These are phyloP conservation scores for Mortierella polycephala DNA, from an alignment of 371 early-diverging fungal genomes.

Conservation along the genomic window DNA sequence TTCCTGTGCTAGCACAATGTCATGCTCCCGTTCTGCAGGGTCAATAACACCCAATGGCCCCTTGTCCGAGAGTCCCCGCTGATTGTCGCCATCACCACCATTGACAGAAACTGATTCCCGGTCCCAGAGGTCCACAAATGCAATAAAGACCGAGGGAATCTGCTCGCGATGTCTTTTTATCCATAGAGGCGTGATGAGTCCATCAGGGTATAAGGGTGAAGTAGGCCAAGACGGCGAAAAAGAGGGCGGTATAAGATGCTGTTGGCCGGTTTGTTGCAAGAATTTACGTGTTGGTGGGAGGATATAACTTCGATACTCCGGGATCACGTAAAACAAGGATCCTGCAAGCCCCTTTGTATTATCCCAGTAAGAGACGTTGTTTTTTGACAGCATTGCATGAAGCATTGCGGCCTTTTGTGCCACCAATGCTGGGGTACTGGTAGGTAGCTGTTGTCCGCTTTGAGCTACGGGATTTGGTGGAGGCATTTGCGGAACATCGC, in stretches of 20 bases:
- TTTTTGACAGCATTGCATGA: slow-evolving; percentile 53
- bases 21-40: slow-evolving; percentile 70
- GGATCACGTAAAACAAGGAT: slow-evolving; percentile 55
- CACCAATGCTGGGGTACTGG: slow-evolving; percentile 18
- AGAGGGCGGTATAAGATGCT: slow-evolving; percentile 59
- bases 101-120: slow-evolving; percentile 38
- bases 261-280: slow-evolving; percentile 45
- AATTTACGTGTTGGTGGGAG: slow-evolving; percentile 52
- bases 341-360: slow-evolving; percentile 52
- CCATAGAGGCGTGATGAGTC: slow-evolving; percentile 81
- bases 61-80: slow-evolving; percentile 54
- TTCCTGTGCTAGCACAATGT: slow-evolving; percentile 67
- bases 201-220: slow-evolving; percentile 86
- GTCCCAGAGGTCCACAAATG: slow-evolving; percentile 76
- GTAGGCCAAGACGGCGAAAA: slow-evolving; percentile 76
- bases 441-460: not conserved
- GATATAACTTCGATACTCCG: slow-evolving; percentile 54
- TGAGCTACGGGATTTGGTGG: slow-evolving; percentile 30
- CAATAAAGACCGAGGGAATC: slow-evolving; percentile 74
- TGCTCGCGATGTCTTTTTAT: slow-evolving; percentile 69
- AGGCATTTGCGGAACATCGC: slow-evolving; percentile 29
- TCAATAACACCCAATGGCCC: slow-evolving; percentile 71
- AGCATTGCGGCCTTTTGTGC: slow-evolving; percentile 40
- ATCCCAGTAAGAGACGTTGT: slow-evolving; percentile 55
- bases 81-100: slow-evolving; percentile 21